phyloP scores from a whole-genome alignment of 345 rosid species.

The Xanthoceras sorbifolium region DNA sequence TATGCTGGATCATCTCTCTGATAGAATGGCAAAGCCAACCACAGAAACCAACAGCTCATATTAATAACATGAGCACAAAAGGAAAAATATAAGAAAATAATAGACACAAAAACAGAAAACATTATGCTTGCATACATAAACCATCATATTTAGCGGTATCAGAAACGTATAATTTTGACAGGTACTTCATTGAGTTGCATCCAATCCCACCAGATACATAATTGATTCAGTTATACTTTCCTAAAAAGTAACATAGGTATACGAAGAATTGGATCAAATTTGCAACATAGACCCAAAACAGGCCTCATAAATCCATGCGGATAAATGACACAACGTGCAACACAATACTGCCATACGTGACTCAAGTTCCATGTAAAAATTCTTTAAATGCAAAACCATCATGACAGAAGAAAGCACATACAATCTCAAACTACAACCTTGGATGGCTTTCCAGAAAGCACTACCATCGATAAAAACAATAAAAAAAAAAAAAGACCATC shows the following conservation, averaged over 20 bases:
- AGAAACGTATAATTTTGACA: neutral
- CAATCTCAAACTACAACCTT: neutral
- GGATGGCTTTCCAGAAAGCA: neutral
- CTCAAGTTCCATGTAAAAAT: neutral
- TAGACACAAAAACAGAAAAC: neutral
- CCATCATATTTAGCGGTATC: neutral
- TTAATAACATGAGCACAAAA: neutral
- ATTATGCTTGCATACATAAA: neutral
- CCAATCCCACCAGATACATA: neutral
- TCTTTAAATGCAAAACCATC: neutral
- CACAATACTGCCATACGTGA: neutral
- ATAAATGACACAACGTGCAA: neutral
- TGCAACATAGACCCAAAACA: neutral
- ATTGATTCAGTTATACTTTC: neutral
- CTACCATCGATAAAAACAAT: neutral
- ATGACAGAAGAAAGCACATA: neutral
- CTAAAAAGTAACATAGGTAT: neutral
- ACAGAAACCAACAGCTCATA: constrained; percentile 3
- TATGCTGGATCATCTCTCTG: constrained; percentile 50
- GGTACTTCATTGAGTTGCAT: neutral
- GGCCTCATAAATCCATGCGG: neutral
- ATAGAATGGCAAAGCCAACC: neutral
- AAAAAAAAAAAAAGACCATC: neutral
- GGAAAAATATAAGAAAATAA: neutral
- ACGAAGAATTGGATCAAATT: neutral